A percentile compares a stretch with the other conserved stretches of the same genome.
Conservation (phyloP, 345 rosid genomes). For the Turnera subulata region DNA sequence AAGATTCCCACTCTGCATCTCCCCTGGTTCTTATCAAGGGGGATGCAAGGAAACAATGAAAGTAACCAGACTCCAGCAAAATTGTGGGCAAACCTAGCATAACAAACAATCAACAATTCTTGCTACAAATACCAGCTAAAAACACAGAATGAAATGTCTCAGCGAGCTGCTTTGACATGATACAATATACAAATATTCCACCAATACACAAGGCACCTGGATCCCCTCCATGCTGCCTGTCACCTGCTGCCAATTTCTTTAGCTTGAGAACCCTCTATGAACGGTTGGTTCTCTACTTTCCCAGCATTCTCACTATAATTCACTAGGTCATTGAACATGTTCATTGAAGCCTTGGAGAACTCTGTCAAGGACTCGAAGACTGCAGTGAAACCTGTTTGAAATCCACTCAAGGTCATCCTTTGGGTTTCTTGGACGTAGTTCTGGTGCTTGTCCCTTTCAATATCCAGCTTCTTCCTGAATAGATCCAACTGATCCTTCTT, state of each 20-base stretch:
- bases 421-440: constrained; percentile 51
- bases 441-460: constrained; percentile 53
- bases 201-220: neutral
- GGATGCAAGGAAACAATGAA: constrained; percentile 4
- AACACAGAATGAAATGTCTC: constrained; percentile 29
- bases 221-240: constrained; percentile 6
- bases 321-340: constrained; percentile 48
- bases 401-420: constrained; percentile 48
- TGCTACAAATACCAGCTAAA: constrained; percentile 9
- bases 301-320: constrained; percentile 28
- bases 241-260: constrained; percentile 36
- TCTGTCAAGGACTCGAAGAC: constrained; percentile 49
- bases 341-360: constrained; percentile 48
- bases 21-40: constrained; percentile 1
- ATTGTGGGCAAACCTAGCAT: constrained; percentile 21
- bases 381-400: constrained; percentile 44
- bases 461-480: constrained; percentile 40
- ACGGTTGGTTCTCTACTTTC: constrained; percentile 27
- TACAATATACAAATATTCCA: constrained; percentile 29
- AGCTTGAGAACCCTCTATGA: constrained; percentile 26
- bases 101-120: constrained; percentile 16
- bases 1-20: constrained; percentile 7
- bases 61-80: constrained; percentile 12
- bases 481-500: constrained; percentile 50
- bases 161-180: constrained; percentile 55